phyloP scores from a whole-genome alignment of 768 basidiomycete genomes.

The Mycena crocata region DNA sequence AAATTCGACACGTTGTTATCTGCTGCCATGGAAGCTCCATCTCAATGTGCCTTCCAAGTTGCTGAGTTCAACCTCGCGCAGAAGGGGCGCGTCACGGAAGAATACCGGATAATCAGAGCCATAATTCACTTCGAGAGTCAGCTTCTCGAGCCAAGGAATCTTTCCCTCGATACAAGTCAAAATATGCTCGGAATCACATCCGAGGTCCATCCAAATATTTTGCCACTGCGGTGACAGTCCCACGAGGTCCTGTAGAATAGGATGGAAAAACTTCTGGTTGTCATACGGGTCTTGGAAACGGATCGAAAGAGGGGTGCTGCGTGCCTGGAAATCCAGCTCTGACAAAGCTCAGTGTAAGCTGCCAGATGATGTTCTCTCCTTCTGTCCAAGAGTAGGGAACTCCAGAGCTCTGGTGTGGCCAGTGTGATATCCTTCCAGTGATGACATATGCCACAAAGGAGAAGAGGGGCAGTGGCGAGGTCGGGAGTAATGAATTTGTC shows the following conservation, averaged over 20 bases:
- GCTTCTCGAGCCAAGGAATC: slow-evolving; percentile 9
- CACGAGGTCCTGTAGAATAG: neutral
- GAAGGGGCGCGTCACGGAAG: slow-evolving; percentile 2
- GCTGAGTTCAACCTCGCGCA: neutral
- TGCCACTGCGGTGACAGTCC: neutral
- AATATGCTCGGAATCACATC: rapidly evolving
- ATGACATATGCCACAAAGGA: slow-evolving; percentile 30
- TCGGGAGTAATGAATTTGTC: slow-evolving; percentile 22
- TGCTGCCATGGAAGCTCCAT: slow-evolving; percentile 3
- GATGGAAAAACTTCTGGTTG: neutral
- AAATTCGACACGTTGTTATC: neutral
- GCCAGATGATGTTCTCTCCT: neutral
- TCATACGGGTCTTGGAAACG: neutral
- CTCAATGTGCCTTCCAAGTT: no score
- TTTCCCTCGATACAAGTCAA: neutral
- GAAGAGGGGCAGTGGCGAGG: slow-evolving; percentile 19
- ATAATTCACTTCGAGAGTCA: neutral
- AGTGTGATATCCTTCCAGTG: slow-evolving; percentile 25
- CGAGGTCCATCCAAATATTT: neutral
- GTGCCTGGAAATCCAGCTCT: neutral
- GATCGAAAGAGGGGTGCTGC: neutral
- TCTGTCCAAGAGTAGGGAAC: slow-evolving; percentile 7
- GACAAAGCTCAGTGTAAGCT: neutral
- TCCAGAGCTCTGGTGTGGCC: slow-evolving; percentile 29
- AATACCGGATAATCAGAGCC: neutral